Conservation (phyloP, 257 asterid species). For the Schizonepeta tenuifolia region DNA sequence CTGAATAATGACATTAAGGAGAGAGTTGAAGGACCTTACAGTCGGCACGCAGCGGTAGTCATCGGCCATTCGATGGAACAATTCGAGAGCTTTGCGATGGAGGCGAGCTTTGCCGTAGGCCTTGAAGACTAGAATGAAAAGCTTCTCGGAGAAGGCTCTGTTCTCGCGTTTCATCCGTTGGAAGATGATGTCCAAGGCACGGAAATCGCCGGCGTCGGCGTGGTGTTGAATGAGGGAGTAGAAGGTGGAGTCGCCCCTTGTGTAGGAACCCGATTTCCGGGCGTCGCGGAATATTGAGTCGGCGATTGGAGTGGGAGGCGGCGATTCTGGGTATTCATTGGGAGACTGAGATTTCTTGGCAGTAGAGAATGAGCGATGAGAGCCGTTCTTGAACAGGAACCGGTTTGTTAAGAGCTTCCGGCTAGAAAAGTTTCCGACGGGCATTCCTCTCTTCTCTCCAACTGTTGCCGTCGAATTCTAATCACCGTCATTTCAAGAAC, state of each 20-base stretch:
- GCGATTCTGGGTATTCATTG: slow-evolving; percentile 15
- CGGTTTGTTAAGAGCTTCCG: slow-evolving; percentile 35
- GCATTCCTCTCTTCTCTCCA: slow-evolving; percentile 46
- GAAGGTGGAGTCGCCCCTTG: slow-evolving; percentile 82
- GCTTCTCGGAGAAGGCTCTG: slow-evolving; percentile 72
- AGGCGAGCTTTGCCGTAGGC: slow-evolving; percentile 76
- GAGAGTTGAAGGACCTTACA: slow-evolving; percentile 84
- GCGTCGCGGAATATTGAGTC: slow-evolving; percentile 55
- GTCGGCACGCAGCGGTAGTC: slow-evolving; percentile 77
- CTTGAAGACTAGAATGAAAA: slow-evolving; percentile 64
- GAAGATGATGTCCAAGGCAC: slow-evolving; percentile 68
- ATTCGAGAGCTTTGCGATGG: slow-evolving; percentile 63
- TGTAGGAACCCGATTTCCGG: slow-evolving; percentile 64
- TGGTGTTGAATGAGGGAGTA: slow-evolving; percentile 71
- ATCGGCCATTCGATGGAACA: slow-evolving; percentile 70
- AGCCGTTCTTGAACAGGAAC: slow-evolving; percentile 43
- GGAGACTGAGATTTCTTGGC: background rate
- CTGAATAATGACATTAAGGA: slow-evolving; percentile 75
- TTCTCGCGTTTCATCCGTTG: slow-evolving; percentile 67
- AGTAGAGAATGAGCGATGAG: slow-evolving; percentile 36
- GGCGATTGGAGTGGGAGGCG: slow-evolving; percentile 46
- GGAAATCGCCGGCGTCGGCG: slow-evolving; percentile 67
- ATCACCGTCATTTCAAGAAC: background rate
- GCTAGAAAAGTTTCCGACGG: slow-evolving; percentile 42
- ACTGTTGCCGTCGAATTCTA: background rate